Percentiles rank a stretch among this genome's conserved stretches.
phyloP scores from a whole-genome alignment of 495 filamentous ascomycete species.

The Corynascus novoguineensis region DNA sequence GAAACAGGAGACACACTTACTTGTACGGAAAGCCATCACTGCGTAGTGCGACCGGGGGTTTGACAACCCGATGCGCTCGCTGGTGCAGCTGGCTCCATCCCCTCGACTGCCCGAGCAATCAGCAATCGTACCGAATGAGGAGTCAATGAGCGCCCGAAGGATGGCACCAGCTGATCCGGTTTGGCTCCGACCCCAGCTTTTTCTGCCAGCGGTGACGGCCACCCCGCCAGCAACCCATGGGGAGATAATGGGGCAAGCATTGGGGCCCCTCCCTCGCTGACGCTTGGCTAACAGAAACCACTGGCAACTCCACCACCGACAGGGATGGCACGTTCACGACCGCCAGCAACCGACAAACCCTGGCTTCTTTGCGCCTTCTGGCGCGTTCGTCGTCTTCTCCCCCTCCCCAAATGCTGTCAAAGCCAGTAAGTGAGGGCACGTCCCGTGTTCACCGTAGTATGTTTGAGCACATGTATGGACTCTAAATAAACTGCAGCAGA shows the following conservation, averaged over 20 bases:
- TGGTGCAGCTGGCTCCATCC: constrained; percentile 3
- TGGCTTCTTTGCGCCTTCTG: constrained; percentile 23
- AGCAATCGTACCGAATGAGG: constrained; percentile 14
- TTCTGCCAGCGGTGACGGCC: constrained; percentile 11
- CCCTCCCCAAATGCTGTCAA: too few species aligned
- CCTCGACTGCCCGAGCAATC: neutral
- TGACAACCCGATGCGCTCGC: constrained; percentile 11
- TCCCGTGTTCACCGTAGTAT: too few species aligned
- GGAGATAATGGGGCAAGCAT: too few species aligned
- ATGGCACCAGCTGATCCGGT: constrained; percentile 22
- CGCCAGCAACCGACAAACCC: neutral
- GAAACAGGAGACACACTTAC: constrained; percentile 12
- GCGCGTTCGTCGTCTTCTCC: constrained; percentile 13
- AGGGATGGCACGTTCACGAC: constrained; percentile 30
- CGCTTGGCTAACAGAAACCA: constrained; percentile 22
- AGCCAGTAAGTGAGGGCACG: too few species aligned
- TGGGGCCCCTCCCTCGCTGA: constrained; percentile 26
- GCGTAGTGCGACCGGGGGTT: constrained; percentile 26
- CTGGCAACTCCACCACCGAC: constrained; percentile 25
- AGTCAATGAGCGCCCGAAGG: constrained; percentile 2
- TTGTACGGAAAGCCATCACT: constrained; percentile 18
- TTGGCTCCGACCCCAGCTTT: constrained; percentile 27
- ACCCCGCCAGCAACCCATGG: constrained; percentile 14
- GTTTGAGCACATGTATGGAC: too few species aligned
- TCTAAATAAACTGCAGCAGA: too few species aligned